Base-by-base conservation (phyloP, 805 yeast species). In the Metschnikowia chrysomelidarum region DNA sequence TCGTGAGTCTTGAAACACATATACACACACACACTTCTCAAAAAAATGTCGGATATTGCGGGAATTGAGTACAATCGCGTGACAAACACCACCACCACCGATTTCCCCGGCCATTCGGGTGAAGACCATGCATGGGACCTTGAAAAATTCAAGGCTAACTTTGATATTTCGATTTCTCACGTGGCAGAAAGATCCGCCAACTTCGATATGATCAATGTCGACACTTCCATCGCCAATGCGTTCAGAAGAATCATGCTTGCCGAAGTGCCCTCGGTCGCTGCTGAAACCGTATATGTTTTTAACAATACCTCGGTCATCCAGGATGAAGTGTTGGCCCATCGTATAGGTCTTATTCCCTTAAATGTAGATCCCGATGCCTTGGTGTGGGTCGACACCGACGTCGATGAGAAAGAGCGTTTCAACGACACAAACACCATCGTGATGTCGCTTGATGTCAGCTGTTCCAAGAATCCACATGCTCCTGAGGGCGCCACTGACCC, bases 231-330 rank as follows among this genome's bases (percentile, higher is more conserved):
- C 39, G 89, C 98, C 28, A 93, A 93, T 67, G 97, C 98, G 0
- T 88, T 91, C 64, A 82, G 98, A 57, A 82, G 98, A 56, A 85
- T 93, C 51, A 89, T 93, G 98, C 80, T 93, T 36, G 77, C 97
- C 1, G 98, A 93, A 59, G 95, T 93, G 25, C 98, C 98, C 14
- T 76, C 93, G 2, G 94, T 91, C 30, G 98, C 98, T 11, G 84
- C 96, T 15, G 98, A 93, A 62, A 78, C 86, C 44, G 87, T 93
- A 12, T 88, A 82, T 57, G 75, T 93, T 41, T 84, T 84, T 68
- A 91, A 87, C 72, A 93, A 93, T 63, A 93, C 98, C 1, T 87
- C 96, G 1, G 96, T 93, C 31, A 87, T 93, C 46, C 97, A 89
- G 61, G 98, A 93, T 60, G 98, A 93, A 67, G 96, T 93, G 13